A percentile compares a stretch with the other conserved stretches of the same genome.
Conservation (phyloP, 257 asterid genomes). For the Plantago ovata region DNA sequence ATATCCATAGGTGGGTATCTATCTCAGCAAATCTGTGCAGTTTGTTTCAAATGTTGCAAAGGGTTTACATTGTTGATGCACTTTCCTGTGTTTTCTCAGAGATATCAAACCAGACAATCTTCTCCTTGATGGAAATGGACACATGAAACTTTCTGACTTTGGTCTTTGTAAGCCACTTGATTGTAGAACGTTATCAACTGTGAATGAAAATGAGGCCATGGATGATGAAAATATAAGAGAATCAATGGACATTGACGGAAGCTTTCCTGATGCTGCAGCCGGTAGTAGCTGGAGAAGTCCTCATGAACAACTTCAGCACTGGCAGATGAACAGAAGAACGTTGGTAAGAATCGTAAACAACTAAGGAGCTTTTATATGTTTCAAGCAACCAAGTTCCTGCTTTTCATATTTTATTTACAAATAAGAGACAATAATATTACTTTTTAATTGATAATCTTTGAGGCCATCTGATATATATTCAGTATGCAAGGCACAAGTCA, state of each 20-base stretch:
- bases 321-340: conserved; percentile 65
- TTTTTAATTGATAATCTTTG: conserved; percentile 1
- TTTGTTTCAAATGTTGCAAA: conserved; percentile 7
- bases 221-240: conserved; percentile 48
- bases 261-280: conserved; percentile 41
- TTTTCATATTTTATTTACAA: neutral
- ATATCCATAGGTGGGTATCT: conserved; percentile 76
- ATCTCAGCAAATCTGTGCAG: conserved; percentile 12
- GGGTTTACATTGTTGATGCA: conserved; percentile 12
- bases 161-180: conserved; percentile 99
- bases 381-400: conserved; percentile 10
- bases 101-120: conserved; percentile 98
- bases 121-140: conserved; percentile 89
- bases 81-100: conserved; percentile 35
- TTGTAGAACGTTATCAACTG: conserved; percentile 48
- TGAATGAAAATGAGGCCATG: conserved; percentile 50
- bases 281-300: conserved; percentile 48
- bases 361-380: conserved; percentile 5
- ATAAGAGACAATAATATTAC: neutral
- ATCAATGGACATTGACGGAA: conserved; percentile 46
- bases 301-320: conserved; percentile 54
- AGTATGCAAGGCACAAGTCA: too few relatives aligned
- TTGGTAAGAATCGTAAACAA: conserved; percentile 35
- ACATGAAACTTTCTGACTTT: conserved; percentile 96
- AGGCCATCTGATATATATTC: neutral